Percentiles rank a stretch among this genome's conserved stretches.
Evolutionary conservation across 805 yeast genomes (phyloP).

Genomic region (Candida khao-thaluensis): DNA sequence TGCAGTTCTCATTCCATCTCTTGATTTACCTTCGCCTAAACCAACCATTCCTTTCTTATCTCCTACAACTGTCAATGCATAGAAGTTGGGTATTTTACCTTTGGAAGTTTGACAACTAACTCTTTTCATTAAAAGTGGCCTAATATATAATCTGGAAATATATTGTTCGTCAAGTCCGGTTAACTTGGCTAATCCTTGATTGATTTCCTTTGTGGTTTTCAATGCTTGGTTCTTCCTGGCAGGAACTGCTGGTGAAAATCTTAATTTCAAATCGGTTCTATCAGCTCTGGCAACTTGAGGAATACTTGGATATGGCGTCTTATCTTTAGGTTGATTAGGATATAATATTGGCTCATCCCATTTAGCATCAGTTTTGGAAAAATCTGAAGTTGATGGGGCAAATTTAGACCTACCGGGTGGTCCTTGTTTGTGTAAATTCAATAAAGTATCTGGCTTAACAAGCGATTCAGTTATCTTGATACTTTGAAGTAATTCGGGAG

Average conservation of each 20-base stretch:
- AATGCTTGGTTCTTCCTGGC: constrained; percentile 15
- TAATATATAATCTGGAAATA: constrained; percentile 58
- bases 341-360: constrained; percentile 65
- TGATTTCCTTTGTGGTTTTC: constrained; percentile 33
- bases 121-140: constrained; percentile 69
- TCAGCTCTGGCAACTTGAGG: constrained; percentile 57
- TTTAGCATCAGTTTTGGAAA: constrained; percentile 64
- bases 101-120: constrained; percentile 90
- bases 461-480: constrained; percentile 77
- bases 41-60: constrained; percentile 93
- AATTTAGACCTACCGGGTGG: constrained; percentile 43
- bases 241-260: constrained; percentile 27
- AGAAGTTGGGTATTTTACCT: constrained; percentile 83
- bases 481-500: constrained; percentile 77
- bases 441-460: constrained; percentile 64
- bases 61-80: constrained; percentile 86
- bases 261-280: constrained; percentile 38
- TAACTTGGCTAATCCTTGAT: constrained; percentile 54
- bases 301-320: constrained; percentile 56
- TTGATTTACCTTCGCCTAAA: constrained; percentile 90
- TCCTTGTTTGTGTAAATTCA: constrained; percentile 34
- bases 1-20: constrained; percentile 73
- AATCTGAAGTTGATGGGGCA: constrained; percentile 61
- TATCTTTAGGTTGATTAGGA: constrained; percentile 48
- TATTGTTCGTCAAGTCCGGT: constrained; percentile 67